Base-by-base conservation (phyloP, 2,329 filamentous ascomycete genomes). In the Colletotrichum sp. region DNA sequence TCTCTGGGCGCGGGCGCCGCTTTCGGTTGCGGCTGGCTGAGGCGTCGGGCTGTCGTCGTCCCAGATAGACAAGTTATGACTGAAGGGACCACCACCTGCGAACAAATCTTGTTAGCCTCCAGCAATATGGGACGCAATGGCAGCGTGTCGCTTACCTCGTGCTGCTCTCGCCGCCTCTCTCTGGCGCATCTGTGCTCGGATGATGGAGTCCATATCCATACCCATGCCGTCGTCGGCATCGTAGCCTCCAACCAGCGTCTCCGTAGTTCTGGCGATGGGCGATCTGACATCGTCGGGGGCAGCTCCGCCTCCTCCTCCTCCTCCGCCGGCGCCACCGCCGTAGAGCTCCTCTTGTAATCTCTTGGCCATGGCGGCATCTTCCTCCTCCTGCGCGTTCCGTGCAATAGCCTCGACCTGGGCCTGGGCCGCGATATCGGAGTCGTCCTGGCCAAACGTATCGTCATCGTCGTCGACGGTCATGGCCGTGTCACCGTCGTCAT, bases 291-390 rank as follows among this genome's bases (percentile, higher is more conserved):
- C 93, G 79, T 93, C 93, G 49, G 87, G 82, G 76, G 86, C 87
- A 28, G 83, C 84, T 24, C 83, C 87, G 52, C 86, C 86, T 16
- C 86, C 87, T 26, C 83, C 87, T 52, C 86, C 87, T 52, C 86
- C 87, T 52, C 83, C 81, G 9, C 81, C 85, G 44, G 80, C 81
- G 83, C 75, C 78, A 12, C 39, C 72, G 5, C 66, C 71, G 80
- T 98, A 99, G 82, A 98, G 90, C 85, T 99, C 96, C 81, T 99
- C 95, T 84, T 99, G 97, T 76, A 99, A 85, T 73, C 95, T 92
- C 83, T 96, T 92, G 8, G 97, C 97, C 93, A 99, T 96, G 59
- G 95, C 96, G 69, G 95, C 96, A 81, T 99, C 97, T 81, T 98
- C 96, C 78, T 98, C 96, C 79, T 94, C 92, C 69, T 92, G 88